These are phyloP conservation scores for Beauveria pseudobassiana DNA, from an alignment of 2,329 filamentous ascomycete species.

Conservation along the genomic window DNA sequence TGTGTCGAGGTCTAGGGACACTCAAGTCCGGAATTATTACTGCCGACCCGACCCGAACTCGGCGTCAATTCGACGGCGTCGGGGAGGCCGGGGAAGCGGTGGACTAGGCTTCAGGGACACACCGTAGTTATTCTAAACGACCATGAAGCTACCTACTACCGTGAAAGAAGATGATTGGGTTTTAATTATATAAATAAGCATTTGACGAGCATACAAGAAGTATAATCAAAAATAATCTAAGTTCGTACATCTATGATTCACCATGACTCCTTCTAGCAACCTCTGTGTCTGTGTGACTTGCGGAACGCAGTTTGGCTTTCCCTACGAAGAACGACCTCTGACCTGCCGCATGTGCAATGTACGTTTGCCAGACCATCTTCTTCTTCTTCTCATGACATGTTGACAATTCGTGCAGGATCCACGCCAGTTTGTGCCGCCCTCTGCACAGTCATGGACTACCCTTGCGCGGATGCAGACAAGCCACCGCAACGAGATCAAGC, in stretches of 20 bases:
- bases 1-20: too few relatives aligned
- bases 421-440: conserved; percentile 57
- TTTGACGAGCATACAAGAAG: neutral
- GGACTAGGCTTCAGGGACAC: neutral
- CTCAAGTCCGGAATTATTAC: neutral
- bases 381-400: too few relatives aligned
- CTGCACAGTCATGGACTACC: conserved; percentile 52
- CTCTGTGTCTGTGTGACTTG: conserved; percentile 54
- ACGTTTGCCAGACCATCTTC: too few relatives aligned
- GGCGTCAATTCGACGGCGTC: neutral
- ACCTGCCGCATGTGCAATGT: conserved; percentile 63
- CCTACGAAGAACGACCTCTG: conserved; percentile 38
- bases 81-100: neutral
- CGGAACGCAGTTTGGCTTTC: conserved; percentile 53
- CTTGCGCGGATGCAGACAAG: conserved; percentile 36
- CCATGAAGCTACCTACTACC: neutral
- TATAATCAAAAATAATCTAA: neutral
- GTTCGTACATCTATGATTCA: neutral
- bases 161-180: neutral
- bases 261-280: neutral
- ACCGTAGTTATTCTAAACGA: neutral
- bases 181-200: neutral
- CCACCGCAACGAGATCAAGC: conserved; percentile 48
- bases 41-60: neutral
- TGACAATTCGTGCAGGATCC: conserved; percentile 36